Conservation (phyloP, 768 basidiomycete genomes). For the Mycena metata region DNA sequence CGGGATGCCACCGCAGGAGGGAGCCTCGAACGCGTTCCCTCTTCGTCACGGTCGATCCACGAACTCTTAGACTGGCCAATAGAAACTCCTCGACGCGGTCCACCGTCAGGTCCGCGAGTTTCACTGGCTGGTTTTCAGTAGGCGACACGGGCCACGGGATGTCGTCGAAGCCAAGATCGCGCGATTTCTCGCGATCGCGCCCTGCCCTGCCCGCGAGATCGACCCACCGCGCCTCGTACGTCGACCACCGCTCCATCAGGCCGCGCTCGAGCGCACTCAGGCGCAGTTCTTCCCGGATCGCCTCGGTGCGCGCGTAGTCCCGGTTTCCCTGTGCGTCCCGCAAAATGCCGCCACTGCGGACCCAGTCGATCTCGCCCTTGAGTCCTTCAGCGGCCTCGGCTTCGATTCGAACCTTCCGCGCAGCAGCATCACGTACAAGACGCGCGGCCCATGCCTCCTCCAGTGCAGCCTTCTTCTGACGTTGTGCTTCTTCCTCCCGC, state of each 20-base stretch:
- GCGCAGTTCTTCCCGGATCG: slow-evolving; percentile 61
- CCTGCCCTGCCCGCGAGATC: slow-evolving; percentile 47
- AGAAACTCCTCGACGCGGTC: slow-evolving; percentile 64
- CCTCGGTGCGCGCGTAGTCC: slow-evolving; percentile 64
- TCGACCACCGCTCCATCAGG: slow-evolving; percentile 60
- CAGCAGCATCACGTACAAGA: slow-evolving; percentile 25
- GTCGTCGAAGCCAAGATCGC: slow-evolving; percentile 58
- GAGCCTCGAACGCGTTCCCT: slow-evolving; percentile 71
- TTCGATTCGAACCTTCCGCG: slow-evolving; percentile 42
- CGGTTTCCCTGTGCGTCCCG: slow-evolving; percentile 63
- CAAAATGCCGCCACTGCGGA: slow-evolving; percentile 68
- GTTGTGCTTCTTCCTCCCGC: slow-evolving; percentile 29
- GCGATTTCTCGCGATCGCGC: slow-evolving; percentile 28
- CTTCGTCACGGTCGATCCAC: slow-evolving; percentile 55
- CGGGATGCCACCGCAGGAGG: slow-evolving; percentile 78
- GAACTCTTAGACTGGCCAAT: slow-evolving; percentile 58
- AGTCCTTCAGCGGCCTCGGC: slow-evolving; percentile 57
- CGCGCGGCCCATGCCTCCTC: slow-evolving; percentile 37
- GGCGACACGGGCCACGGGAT: slow-evolving; percentile 74
- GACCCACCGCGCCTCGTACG: slow-evolving; percentile 68
- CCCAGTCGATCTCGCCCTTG: slow-evolving; percentile 71
- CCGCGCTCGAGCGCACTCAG: slow-evolving; percentile 58
- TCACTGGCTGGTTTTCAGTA: slow-evolving; percentile 32
- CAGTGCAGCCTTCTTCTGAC: slow-evolving; percentile 25
- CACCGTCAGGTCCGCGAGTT: slow-evolving; percentile 51